phyloP scores from a whole-genome alignment of 1,284 basidiomycete species.

The Cystobasidiaceae sp. region DNA sequence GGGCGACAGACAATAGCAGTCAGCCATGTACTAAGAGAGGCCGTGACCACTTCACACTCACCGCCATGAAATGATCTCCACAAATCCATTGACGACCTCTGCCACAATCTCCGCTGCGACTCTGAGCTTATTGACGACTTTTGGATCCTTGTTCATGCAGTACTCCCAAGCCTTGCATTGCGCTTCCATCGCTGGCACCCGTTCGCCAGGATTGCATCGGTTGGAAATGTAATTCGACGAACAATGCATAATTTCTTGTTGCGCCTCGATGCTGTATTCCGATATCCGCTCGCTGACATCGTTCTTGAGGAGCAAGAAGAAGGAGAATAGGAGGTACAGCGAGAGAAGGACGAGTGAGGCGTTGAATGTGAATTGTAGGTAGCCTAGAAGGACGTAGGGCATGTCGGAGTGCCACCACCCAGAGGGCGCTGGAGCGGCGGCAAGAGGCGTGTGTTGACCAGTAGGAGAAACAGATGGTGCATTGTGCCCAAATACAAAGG shows the following conservation, averaged over 20 bases:
- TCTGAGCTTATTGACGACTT: conserved; percentile 76
- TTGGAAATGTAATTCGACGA: conserved; percentile 72
- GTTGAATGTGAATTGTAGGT: conserved; percentile 92
- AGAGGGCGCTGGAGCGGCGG: not conserved
- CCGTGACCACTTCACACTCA: conserved; percentile 63
- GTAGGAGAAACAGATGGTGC: not conserved
- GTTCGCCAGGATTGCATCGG: conserved; percentile 60
- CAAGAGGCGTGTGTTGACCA: not conserved
- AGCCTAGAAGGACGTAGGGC: conserved; percentile 52
- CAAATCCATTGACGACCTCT: conserved; percentile 91
- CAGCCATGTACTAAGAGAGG: not conserved
- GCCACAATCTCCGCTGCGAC: conserved; percentile 92
- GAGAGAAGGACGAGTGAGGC: conserved; percentile 75
- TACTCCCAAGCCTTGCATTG: conserved; percentile 83
- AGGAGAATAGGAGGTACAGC: conserved; percentile 75
- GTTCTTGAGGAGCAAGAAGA: conserved; percentile 80
- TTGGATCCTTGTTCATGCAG: conserved; percentile 94
- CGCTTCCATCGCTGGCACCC: conserved; percentile 75
- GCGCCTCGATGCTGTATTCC: conserved; percentile 82
- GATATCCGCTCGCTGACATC: conserved; percentile 85
- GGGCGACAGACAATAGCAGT: not conserved
- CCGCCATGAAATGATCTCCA: conserved; percentile 95
- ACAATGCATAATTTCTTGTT: conserved; percentile 83
- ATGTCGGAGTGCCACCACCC: conserved; percentile 22
- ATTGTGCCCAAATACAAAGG: conserved; percentile 9